Percentiles rank a stretch among this genome's conserved stretches.
phyloP scores from a whole-genome alignment of 2,329 filamentous ascomycete species.

The Xylariales sp. region DNA sequence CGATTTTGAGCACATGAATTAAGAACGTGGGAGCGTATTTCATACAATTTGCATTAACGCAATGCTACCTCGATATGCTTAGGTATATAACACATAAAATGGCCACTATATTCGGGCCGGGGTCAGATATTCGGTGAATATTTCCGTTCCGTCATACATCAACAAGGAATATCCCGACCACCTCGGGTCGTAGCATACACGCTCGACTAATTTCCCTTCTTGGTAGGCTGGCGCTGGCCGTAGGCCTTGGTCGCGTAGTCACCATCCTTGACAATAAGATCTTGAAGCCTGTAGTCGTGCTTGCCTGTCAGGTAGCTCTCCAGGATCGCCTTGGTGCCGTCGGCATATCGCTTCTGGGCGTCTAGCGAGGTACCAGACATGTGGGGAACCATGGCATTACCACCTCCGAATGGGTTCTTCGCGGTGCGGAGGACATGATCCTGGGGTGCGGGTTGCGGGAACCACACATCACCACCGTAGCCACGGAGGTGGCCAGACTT shows the following conservation, averaged over 20 bases:
- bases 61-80: too few species aligned
- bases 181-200: too few species aligned
- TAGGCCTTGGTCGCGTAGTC: conserved; percentile 96
- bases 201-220: too few species aligned
- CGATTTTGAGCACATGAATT: too few species aligned
- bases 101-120: too few species aligned
- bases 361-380: conserved; percentile 99
- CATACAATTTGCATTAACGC: too few species aligned
- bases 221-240: conserved; percentile 59
- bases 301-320: conserved; percentile 85
- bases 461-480: conserved; percentile 90
- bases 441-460: conserved; percentile 91
- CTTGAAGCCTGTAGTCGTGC: conserved; percentile 82
- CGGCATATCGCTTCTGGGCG: conserved; percentile 87
- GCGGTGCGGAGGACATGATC: conserved; percentile 91
- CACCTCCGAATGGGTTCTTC: conserved; percentile 91
- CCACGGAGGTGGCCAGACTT: conserved; percentile 86
- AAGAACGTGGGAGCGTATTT: too few species aligned
- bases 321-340: conserved; percentile 84
- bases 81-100: too few species aligned
- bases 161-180: too few species aligned
- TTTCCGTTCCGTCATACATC: too few species aligned
- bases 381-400: conserved; percentile 98
- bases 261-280: conserved; percentile 84
- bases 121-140: too few species aligned